These are phyloP conservation scores for Piper longum DNA, from an alignment of 164 flowering plant species.

Conservation along the genomic window DNA sequence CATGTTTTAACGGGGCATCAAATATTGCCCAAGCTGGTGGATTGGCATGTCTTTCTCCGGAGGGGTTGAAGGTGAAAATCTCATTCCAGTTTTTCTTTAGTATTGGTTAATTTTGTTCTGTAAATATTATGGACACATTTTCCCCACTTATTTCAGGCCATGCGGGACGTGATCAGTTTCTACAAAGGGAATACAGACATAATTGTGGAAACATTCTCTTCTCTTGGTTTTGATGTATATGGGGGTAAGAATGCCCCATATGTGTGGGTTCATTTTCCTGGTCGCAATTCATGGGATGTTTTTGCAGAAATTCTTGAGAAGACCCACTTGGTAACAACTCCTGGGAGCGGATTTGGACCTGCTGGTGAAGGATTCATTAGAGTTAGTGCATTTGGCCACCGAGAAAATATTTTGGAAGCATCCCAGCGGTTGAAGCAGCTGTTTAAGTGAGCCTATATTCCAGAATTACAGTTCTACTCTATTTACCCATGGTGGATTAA, in stretches of 20 bases:
- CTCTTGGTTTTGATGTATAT: constrained; percentile 72
- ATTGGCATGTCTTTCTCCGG: constrained; percentile 67
- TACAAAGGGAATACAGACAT: constrained; percentile 78
- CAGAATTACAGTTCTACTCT: too few relatives aligned
- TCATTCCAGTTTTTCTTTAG: not conserved
- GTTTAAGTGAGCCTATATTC: not conserved
- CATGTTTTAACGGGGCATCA: constrained; percentile 93
- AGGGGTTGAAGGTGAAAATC: constrained; percentile 55
- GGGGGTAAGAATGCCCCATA: constrained; percentile 92
- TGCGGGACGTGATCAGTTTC: constrained; percentile 55
- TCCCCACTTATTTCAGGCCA: constrained; percentile 36
- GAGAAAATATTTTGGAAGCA: constrained; percentile 66
- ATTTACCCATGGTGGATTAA: too few relatives aligned
- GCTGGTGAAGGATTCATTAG: constrained; percentile 90
- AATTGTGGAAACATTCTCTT: constrained; percentile 66
- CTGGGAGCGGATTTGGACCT: constrained; percentile 95
- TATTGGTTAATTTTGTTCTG: not conserved
- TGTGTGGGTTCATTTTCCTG: constrained; percentile 91
- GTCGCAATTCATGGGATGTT: constrained; percentile 92
- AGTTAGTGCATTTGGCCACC: constrained; percentile 87
- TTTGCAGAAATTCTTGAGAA: constrained; percentile 84
- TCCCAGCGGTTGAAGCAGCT: constrained; percentile 58
- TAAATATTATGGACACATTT: not conserved
- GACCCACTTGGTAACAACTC: constrained; percentile 83
- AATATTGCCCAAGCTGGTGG: constrained; percentile 91